Base-by-base conservation (phyloP, 2,329 filamentous ascomycete genomes). In the Alternaria gansuensis region DNA sequence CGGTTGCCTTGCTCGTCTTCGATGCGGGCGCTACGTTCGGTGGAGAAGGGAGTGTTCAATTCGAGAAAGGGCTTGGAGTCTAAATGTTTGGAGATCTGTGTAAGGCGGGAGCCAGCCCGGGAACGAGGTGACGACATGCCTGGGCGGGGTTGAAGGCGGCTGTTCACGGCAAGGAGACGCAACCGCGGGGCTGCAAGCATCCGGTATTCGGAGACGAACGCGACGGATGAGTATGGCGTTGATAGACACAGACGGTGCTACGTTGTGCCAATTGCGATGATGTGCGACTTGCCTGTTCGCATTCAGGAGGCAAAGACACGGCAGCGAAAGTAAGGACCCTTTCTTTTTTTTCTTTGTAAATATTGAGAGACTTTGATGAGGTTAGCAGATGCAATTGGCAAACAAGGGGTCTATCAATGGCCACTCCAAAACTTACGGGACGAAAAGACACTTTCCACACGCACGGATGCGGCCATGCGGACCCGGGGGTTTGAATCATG, bases 11-110 rank as follows among this genome's bases (percentile, higher is more conserved):
- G 57, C 64, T 86, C 84, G 83, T 86, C 84, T 59, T 80, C 78
- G 48, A 80, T 77, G 40, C 80, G 81, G 46, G 79, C 78, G 65
- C 79, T 77, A 69, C 85, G 82, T 75, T 88, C 85, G 72, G 84
- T 84, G 67, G 85, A 86, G 76, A 85, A 88, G 54, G 86, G 86
- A 24, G 87, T 88, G 77, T 88, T 88, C 56, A 88, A 77, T 60
- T 85, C 83, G 62, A 86, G 81, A 71, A 84, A 78, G 59, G 84
- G 80, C 66, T 81, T 82, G 67, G 82, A 78, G 70, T 84, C 82
- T 65, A 89, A 80, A 72, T 89, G 87, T 76, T 84, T 83, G 66
- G 85, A 84, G 74, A 89, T 84, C 75, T 88, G 83, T 75, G 81
- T 82, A 65, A 87, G 77, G 56, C 85, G 83, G 72, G 82, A 79